Evolutionary conservation across 192 early-diverging fungal species (phyloP), one percentile per base, ranked within the genome.

Genomic region (Coemansia sp.): DNA sequence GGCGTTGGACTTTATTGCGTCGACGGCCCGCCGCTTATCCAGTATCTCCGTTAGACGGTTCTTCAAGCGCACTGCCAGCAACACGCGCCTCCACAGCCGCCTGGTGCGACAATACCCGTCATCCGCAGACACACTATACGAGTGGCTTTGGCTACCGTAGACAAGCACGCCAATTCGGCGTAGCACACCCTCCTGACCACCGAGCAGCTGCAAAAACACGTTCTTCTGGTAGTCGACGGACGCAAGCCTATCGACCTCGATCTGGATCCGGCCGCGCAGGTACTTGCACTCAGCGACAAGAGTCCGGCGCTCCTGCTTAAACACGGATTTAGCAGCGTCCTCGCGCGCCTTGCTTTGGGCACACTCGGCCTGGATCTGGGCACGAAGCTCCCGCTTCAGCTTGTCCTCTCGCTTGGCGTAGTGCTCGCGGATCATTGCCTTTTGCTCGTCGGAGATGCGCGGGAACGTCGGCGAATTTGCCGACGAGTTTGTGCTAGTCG

Each of bases 141-240:
- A n/a, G n/a, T n/a, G n/a, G n/a, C n/a, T n/a, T n/a, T n/a, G n/a
- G n/a, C n/a, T 45, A 22, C 42, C n/a, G 13, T 27, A 23, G 5
- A 51, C 23, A n/a, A 54, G 53, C 46, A 31, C 29, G 18, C 66
- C 68, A 13, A 77, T 65, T 5, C 37, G 29, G 13, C 41, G 33
- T n/a, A 57, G 23, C 36, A 77, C 8, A 18, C 63, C 68, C 8
- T 51, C 33, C 14, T 53, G 47, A 7, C 74, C 74, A 15, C 74
- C 74, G 7, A 58, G 23, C 32, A 77, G 36, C 51, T 55, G 54
- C 45, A 63, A n/a, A 15, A 70, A 25, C 13, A 54, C 29, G 14
- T 39, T 40, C 14, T 65, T 66, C 31, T 77, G 63, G 53, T 40
- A 60, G 31, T 36, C 15, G 4, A 70, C 47, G 25, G 48, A 53